phyloP scores from a whole-genome alignment of 2,329 filamentous ascomycete genomes.

The Dendryphion nanum region DNA sequence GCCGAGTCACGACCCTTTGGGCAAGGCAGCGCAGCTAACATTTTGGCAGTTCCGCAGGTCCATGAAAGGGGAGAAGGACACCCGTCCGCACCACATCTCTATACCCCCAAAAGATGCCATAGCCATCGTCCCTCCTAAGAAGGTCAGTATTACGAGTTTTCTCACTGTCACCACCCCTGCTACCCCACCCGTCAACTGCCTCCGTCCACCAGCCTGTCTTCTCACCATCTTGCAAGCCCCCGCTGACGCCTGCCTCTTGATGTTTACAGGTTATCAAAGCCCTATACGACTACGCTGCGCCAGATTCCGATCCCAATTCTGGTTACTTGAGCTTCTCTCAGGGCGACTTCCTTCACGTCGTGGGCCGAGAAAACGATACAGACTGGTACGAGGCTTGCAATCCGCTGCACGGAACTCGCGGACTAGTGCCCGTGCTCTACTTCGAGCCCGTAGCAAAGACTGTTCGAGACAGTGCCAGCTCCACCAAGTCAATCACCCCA shows the following conservation, averaged over 20 bases:
- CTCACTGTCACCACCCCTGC: neutral
- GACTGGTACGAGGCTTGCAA: conserved; percentile 99
- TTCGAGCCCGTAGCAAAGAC: conserved; percentile 92
- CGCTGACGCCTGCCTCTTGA: neutral
- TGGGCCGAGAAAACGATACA: conserved; percentile 87
- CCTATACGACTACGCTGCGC: conserved; percentile 89
- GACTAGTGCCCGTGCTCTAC: conserved; percentile 88
- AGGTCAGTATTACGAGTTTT: conserved; percentile 59
- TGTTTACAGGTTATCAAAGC: conserved; percentile 85
- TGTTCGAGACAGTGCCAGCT: conserved; percentile 75
- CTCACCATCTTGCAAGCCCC: neutral
- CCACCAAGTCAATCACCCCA: conserved; percentile 41
- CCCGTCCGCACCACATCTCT: conserved; percentile 69
- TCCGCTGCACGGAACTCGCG: conserved; percentile 81
- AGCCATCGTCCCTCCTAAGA: conserved; percentile 88
- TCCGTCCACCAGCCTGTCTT: neutral
- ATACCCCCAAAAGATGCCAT: conserved; percentile 82
- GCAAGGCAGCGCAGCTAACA: conserved; percentile 5
- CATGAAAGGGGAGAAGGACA: conserved; percentile 83
- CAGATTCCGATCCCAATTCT: conserved; percentile 57
- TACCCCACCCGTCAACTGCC: neutral
- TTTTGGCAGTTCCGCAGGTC: conserved; percentile 67
- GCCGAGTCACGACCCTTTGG: conserved; percentile 5
- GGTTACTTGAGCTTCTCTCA: conserved; percentile 81
- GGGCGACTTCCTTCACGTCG: conserved; percentile 97